Conservation (phyloP, 306 rosid species). For the Pachyrhizus erosus region DNA sequence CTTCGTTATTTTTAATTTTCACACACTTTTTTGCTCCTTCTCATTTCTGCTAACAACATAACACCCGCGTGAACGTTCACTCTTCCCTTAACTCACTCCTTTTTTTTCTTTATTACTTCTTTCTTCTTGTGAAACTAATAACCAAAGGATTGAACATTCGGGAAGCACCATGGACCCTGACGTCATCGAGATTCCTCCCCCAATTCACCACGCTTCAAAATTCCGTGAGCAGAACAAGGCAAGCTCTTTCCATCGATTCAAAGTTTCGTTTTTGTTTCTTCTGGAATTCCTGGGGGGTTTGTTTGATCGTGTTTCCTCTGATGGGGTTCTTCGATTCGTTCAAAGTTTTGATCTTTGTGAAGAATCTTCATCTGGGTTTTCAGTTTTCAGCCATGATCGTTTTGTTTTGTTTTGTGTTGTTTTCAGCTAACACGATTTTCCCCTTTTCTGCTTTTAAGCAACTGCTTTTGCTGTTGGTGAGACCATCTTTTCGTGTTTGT, state of each 20-base stretch:
- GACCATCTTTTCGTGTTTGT: not conserved
- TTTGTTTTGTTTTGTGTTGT: not conserved
- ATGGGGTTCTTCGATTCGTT: conserved; percentile 13
- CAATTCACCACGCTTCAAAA: conserved; percentile 43
- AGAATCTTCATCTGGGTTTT: conserved; percentile 17
- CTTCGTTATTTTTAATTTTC: not conserved
- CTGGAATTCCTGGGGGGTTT: not conserved
- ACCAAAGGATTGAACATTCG: conserved; percentile 35
- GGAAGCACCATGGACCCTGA: conserved; percentile 59
- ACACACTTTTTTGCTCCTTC: not conserved
- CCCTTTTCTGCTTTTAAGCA: not conserved
- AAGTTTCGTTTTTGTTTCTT: not conserved
- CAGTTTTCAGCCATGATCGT: conserved; percentile 19
- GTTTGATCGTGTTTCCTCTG: not conserved
- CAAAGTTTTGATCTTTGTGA: conserved; percentile 30
- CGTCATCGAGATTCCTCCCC: conserved; percentile 62
- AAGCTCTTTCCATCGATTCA: not conserved
- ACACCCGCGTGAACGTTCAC: not conserved
- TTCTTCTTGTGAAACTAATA: not conserved
- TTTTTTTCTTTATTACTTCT: conserved; percentile 2
- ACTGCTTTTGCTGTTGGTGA: conserved; percentile 23
- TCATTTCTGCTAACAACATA: not conserved
- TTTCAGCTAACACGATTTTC: not conserved
- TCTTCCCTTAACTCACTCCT: not conserved
- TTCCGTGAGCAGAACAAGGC: conserved; percentile 60